Base-by-base conservation (phyloP, 495 filamentous ascomycete species). In the Penicillium turbatum region DNA sequence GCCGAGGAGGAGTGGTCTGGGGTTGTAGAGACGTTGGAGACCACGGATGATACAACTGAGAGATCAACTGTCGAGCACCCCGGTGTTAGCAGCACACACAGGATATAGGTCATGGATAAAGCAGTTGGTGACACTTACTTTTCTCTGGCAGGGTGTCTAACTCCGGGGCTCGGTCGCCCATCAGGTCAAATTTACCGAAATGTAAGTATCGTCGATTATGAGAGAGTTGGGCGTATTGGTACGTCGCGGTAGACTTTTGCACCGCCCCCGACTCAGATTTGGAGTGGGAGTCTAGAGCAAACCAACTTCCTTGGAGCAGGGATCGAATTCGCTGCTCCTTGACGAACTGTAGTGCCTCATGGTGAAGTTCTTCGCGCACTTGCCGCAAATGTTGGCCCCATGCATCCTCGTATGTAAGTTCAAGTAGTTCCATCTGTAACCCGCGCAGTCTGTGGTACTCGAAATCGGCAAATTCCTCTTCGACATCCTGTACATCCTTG, bases 291-390 rank as follows among this genome's bases (percentile, higher is more conserved):
- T 70, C 70, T 48, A 86, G 81, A 6, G 87, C 81, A 63, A 99
- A 97, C 95, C 95, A 99, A 17, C 85, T 82, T 24, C 93, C 93
- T 52, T 87, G 81, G 11, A 97, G 76, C 12, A 99, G 76, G 66
- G 90, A 97, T n/a, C 95, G 82, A 48, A 97, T 88, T 41, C 93
- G 84, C 67, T 98, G 93, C 68, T 98, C 93, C 64, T 93, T 96
- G 63, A 97, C 86, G 62, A 98, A 98, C 60, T 95, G 89, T 35
- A 95, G 71, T 17, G 93, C 91, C 64, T 98, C 93, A 58, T 92
- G 84, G 57, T 92, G 87, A 10, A 97, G 75, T 70, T 96, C 89
- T 39, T 96, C 90, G n/a, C 92, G 86, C 11, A 97, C 89, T 67
- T 95, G 90, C 57, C 77, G 80, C 19, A 98, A 76, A 68, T 97